Conservation (phyloP, 2,329 filamentous ascomycete genomes). For the Sclerotinia trifoliorum region DNA sequence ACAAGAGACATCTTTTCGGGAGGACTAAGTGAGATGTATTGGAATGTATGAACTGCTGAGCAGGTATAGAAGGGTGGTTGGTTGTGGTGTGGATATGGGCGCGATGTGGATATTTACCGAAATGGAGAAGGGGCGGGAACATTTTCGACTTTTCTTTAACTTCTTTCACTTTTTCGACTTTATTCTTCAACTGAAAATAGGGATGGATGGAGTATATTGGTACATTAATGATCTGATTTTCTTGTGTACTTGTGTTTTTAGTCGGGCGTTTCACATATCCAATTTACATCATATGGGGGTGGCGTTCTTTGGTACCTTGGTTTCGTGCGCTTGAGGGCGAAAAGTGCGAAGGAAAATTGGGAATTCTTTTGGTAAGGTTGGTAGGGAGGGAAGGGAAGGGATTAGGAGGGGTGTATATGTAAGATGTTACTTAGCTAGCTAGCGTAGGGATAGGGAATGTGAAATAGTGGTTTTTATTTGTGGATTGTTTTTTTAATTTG, state of each 20-base stretch:
- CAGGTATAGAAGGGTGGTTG: background rate
- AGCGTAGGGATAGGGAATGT: no score
- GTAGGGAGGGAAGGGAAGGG: no score
- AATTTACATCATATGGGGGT: background rate
- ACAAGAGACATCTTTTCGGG: constrained; percentile 72
- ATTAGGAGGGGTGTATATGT: no score
- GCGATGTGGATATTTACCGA: constrained; percentile 1
- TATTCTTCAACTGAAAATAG: background rate
- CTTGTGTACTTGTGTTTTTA: background rate
- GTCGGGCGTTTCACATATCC: constrained; percentile 1
- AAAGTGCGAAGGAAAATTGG: background rate
- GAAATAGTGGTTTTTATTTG: no score
- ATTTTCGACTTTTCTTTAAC: constrained; percentile 1
- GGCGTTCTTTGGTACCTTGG: background rate
- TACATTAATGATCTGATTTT: constrained; percentile 9
- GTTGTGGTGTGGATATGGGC: background rate
- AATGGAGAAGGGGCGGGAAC: background rate
- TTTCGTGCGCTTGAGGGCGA: no score
- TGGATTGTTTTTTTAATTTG: no score
- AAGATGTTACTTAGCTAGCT: no score
- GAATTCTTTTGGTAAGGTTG: background rate
- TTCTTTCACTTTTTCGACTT: background rate
- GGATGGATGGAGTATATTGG: background rate
- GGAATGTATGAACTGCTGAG: background rate
- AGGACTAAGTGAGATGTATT: constrained; percentile 30